Evolutionary conservation across 1,139 yeast species (phyloP).

Genomic region (Magnusiomyces ingens): DNA sequence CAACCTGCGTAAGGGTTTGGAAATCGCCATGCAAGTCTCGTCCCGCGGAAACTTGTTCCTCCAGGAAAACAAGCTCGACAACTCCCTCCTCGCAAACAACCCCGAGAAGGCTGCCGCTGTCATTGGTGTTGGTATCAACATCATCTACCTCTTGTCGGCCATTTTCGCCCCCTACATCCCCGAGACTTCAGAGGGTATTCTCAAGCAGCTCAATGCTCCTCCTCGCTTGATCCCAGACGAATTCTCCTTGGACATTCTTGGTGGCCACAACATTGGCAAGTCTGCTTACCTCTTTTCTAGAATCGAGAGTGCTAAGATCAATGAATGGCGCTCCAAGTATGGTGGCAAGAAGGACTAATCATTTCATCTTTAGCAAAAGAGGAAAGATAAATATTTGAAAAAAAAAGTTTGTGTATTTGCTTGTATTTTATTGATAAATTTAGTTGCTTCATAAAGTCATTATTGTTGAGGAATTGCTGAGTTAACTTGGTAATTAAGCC

Average conservation of each 20-base stretch:
- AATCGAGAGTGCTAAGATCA: slow-evolving; percentile 84
- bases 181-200: slow-evolving; percentile 61
- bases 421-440: neutral
- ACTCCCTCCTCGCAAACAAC: slow-evolving; percentile 63
- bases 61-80: slow-evolving; percentile 93
- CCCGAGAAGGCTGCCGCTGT: slow-evolving; percentile 89
- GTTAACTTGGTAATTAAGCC: no score
- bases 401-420: neutral
- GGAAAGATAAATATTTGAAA: neutral
- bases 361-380: neutral
- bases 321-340: slow-evolving; percentile 77
- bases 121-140: slow-evolving; percentile 83
- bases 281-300: slow-evolving; percentile 87
- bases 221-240: slow-evolving; percentile 67
- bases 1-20: slow-evolving; percentile 74
- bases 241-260: slow-evolving; percentile 59
- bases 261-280: slow-evolving; percentile 84
- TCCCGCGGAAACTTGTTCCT: slow-evolving; percentile 91
- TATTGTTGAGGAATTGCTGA: no score
- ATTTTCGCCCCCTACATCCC: slow-evolving; percentile 88
- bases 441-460: neutral
- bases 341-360: slow-evolving; percentile 43
- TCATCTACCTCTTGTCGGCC: slow-evolving; percentile 76
- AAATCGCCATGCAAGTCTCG: slow-evolving; percentile 82
- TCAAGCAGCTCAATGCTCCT: slow-evolving; percentile 78